phyloP scores from a whole-genome alignment of 2,329 filamentous ascomycete species.

The Ophiosphaerella korrae region DNA sequence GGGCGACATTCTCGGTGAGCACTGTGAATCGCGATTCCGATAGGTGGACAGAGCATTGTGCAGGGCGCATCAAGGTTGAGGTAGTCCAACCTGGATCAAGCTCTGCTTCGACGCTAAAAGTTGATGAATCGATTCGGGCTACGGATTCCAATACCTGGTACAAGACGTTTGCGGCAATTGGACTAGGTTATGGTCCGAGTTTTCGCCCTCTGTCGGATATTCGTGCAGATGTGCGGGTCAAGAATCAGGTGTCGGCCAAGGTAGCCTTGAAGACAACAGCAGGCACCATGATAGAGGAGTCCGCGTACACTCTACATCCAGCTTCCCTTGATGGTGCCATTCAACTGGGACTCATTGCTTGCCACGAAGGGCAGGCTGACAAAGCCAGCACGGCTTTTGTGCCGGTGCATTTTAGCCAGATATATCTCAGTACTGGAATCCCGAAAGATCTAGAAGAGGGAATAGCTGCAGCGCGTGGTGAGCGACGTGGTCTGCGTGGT shows the following conservation, averaged over 20 bases:
- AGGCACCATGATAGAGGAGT: conserved; percentile 23
- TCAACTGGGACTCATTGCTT: conserved; percentile 24
- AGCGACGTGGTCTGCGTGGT: no score
- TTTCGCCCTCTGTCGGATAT: conserved; percentile 24
- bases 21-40: conserved; percentile 8
- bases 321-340: conserved; percentile 37
- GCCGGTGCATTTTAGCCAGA: not conserved
- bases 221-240: not conserved
- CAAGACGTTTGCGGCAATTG: conserved; percentile 17
- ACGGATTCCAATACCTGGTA: conserved; percentile 25
- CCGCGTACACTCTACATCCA: conserved; percentile 42
- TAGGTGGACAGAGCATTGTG: not conserved
- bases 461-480: no score
- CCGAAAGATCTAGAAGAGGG: no score
- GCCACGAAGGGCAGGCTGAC: conserved; percentile 17
- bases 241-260: conserved; percentile 7
- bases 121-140: not conserved
- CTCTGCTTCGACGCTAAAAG: not conserved
- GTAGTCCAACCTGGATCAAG: not conserved
- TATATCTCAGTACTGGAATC: not conserved
- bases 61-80: not conserved
- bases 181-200: conserved; percentile 24
- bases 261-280: conserved; percentile 13
- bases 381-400: not conserved
- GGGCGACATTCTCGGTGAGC: conserved; percentile 19